Evolutionary conservation across 192 early-diverging fungal species (phyloP).

Genomic region (Coemansia sp.): DNA sequence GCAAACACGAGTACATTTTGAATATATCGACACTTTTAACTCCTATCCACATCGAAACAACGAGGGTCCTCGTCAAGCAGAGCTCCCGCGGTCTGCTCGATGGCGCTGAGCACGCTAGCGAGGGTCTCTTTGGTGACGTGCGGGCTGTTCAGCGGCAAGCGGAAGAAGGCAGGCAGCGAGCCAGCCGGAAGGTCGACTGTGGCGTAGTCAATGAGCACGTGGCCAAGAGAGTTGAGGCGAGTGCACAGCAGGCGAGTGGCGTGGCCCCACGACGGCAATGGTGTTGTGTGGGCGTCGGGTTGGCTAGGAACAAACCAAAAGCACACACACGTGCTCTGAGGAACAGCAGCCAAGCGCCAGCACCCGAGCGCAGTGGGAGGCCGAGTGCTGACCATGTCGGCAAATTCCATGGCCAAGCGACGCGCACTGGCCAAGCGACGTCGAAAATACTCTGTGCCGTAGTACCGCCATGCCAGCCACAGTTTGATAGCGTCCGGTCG

Average conservation of each 20-base stretch:
- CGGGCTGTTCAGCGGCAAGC: constrained; percentile 70
- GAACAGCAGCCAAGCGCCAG: constrained; percentile 44
- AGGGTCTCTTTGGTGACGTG: constrained; percentile 54
- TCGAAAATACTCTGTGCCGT: constrained; percentile 63
- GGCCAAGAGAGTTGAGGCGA: constrained; percentile 53
- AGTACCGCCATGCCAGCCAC: constrained; percentile 75
- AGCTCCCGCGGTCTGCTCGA: constrained; percentile 49
- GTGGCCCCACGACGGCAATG: constrained; percentile 11
- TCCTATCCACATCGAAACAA: neutral
- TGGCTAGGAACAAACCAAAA: constrained; percentile 71
- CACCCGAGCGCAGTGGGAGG: constrained; percentile 24
- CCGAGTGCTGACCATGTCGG: constrained; percentile 27
- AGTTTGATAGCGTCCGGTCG: constrained; percentile 77
- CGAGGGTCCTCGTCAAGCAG: neutral
- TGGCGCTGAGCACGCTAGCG: constrained; percentile 51
- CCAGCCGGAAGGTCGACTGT: constrained; percentile 7
- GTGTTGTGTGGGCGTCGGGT: neutral
- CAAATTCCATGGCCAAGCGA: constrained; percentile 52
- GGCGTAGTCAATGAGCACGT: constrained; percentile 73
- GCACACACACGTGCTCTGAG: constrained; percentile 56
- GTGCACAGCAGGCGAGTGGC: constrained; percentile 32
- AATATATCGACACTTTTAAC: neutral
- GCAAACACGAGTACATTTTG: neutral
- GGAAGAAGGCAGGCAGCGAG: constrained; percentile 62
- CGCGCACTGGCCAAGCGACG: constrained; percentile 61